Conservation (phyloP, 257 asterid genomes). For the Capsicum rhomboideum region DNA sequence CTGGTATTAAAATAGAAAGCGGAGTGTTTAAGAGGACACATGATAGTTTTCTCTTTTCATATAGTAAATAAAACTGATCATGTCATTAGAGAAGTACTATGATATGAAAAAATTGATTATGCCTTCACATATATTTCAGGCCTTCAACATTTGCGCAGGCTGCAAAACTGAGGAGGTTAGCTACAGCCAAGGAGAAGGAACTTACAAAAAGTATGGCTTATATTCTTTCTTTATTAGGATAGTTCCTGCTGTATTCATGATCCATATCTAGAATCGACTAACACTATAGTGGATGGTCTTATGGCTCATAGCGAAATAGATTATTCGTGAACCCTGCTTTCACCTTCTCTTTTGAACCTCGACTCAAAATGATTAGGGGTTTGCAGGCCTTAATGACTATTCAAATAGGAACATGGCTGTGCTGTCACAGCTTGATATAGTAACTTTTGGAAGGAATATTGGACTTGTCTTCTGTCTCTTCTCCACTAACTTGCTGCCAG, state of each 20-base stretch:
- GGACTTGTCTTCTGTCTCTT: neutral
- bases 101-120: neutral
- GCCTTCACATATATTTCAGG: constrained; percentile 33
- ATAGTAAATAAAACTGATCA: neutral
- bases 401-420: neutral
- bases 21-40: neutral
- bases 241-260: neutral
- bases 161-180: constrained; percentile 81
- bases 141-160: constrained; percentile 99
- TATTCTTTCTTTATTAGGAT: neutral
- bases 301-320: neutral
- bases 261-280: neutral
- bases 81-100: neutral
- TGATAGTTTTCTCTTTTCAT: neutral
- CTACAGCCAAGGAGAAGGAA: constrained; percentile 88
- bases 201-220: constrained; percentile 53
- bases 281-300: neutral
- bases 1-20: neutral
- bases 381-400: neutral
- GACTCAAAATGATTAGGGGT: neutral
- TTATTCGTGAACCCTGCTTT: neutral
- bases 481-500: neutral
- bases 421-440: neutral
- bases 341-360: neutral
- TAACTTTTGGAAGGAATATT: neutral